A percentile compares a stretch with the other conserved stretches of the same genome.
phyloP scores from a whole-genome alignment of 2,329 filamentous ascomycete genomes.

The Piedraia hortae region DNA sequence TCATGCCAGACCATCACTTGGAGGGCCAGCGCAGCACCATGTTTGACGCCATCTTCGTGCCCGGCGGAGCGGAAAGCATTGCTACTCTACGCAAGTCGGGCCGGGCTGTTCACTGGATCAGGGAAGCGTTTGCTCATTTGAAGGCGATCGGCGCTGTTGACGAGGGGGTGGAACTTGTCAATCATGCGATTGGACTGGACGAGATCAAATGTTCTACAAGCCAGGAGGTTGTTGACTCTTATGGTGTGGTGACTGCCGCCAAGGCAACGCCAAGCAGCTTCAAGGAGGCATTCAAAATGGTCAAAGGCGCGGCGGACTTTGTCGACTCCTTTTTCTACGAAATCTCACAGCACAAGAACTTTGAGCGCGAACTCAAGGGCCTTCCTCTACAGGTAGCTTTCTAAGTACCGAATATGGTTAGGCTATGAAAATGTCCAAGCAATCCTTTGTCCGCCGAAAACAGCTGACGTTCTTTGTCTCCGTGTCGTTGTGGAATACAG shows the following conservation, averaged over 20 bases:
- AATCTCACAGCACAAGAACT: constrained; percentile 47
- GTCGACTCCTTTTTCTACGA: constrained; percentile 40
- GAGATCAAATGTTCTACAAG: constrained; percentile 23
- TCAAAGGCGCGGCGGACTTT: constrained; percentile 40
- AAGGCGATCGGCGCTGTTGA: constrained; percentile 55
- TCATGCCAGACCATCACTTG: constrained; percentile 48
- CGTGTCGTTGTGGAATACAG: no score
- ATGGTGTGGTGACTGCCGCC: constrained; percentile 47
- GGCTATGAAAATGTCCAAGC: neutral
- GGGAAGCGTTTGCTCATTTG: constrained; percentile 57
- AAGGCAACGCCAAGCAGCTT: constrained; percentile 27
- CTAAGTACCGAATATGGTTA: constrained; percentile 14
- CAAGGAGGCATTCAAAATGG: constrained; percentile 32
- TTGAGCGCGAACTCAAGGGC: constrained; percentile 44
- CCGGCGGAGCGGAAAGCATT: constrained; percentile 38
- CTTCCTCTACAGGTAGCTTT: constrained; percentile 40
- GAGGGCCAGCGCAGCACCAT: constrained; percentile 55
- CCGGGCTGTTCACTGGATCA: constrained; percentile 46
- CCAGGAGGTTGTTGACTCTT: constrained; percentile 32
- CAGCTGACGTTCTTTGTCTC: no score
- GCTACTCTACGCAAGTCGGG: constrained; percentile 39
- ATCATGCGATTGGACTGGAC: constrained; percentile 19
- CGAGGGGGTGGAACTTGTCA: constrained; percentile 38
- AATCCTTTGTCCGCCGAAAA: no score
- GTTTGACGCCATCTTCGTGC: constrained; percentile 56